A percentile compares a stretch with the other conserved stretches of the same genome.
These are phyloP conservation scores for Kalmusia sp. DNA, from an alignment of 2,329 filamentous ascomycete species.

Conservation along the genomic window DNA sequence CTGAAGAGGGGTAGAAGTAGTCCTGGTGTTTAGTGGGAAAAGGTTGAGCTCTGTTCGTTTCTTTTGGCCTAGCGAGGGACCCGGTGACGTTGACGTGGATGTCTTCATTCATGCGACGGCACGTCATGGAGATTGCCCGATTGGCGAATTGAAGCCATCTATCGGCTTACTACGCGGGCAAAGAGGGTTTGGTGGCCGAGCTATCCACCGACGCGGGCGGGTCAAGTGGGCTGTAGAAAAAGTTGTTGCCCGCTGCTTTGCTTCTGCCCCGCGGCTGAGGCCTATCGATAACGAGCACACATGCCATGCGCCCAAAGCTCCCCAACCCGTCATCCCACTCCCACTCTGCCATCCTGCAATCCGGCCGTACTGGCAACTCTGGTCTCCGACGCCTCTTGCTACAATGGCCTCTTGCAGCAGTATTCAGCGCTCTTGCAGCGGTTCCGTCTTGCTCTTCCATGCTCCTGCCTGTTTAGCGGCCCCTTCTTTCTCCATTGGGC, in stretches of 20 bases:
- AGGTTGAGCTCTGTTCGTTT: conserved; percentile 24
- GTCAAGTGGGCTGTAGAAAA: not conserved
- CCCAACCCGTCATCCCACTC: not conserved
- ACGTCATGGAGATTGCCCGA: conserved; percentile 27
- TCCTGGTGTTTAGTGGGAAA: conserved; percentile 23
- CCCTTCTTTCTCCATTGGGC: conserved; percentile 3
- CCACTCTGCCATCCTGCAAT: no score
- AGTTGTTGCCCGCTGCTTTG: conserved; percentile 1
- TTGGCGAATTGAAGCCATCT: conserved; percentile 27
- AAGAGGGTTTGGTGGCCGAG: conserved; percentile 13
- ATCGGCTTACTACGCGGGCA: conserved; percentile 28
- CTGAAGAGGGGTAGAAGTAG: conserved; percentile 44
- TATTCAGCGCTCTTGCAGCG: not conserved
- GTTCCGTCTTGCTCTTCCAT: not conserved
- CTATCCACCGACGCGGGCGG: not conserved
- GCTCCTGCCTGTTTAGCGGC: conserved; percentile 3
- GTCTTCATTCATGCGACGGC: conserved; percentile 14
- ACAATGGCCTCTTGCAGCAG: not conserved
- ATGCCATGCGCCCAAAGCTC: not conserved
- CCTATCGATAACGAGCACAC: conserved; percentile 2
- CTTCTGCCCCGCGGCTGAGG: not conserved
- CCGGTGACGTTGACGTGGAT: conserved; percentile 36
- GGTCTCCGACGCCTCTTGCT: not conserved
- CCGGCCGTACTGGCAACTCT: not conserved
- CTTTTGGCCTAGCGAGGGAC: conserved; percentile 36